Percentiles rank a stretch among this genome's conserved stretches.
Conservation (phyloP, 2,329 filamentous ascomycete species). For the Colletotrichum liriopes region DNA sequence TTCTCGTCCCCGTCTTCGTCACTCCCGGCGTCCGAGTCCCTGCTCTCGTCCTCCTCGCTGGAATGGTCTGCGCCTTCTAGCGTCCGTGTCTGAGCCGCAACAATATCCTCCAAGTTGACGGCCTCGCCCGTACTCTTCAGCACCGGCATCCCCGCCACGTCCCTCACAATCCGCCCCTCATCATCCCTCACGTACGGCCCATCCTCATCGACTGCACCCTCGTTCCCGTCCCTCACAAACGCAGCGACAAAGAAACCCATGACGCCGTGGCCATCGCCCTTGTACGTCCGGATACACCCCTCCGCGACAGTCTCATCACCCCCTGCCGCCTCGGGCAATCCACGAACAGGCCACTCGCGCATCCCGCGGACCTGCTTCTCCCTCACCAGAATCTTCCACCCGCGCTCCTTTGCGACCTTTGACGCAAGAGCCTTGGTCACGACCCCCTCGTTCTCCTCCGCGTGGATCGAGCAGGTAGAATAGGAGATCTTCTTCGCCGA, state of each 20-base stretch:
- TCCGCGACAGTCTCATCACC: slow-evolving; percentile 73
- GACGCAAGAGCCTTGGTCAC: slow-evolving; percentile 81
- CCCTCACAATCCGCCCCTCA: slow-evolving; percentile 66
- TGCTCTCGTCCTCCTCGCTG: slow-evolving; percentile 26
- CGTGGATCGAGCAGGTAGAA: slow-evolving; percentile 92
- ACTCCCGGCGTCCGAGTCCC: slow-evolving; percentile 15
- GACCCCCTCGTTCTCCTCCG: slow-evolving; percentile 90
- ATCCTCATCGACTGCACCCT: slow-evolving; percentile 50
- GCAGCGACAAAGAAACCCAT: slow-evolving; percentile 98
- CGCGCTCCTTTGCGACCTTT: slow-evolving; percentile 73
- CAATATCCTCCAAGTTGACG: slow-evolving; percentile 47
- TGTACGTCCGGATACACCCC: slow-evolving; percentile 85
- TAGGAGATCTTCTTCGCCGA: slow-evolving; percentile 85
- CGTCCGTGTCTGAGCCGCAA: slow-evolving; percentile 24
- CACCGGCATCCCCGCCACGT: slow-evolving; percentile 57
- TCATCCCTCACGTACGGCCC: slow-evolving; percentile 70
- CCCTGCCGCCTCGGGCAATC: slow-evolving; percentile 64
- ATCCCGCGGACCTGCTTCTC: slow-evolving; percentile 84
- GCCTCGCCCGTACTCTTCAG: slow-evolving; percentile 54
- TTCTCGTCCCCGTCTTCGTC: slow-evolving; percentile 55
- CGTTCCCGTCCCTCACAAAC: slow-evolving; percentile 76
- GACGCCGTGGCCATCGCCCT: slow-evolving; percentile 84
- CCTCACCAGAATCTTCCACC: slow-evolving; percentile 84
- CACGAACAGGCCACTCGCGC: slow-evolving; percentile 80
- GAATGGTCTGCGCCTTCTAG: slow-evolving; percentile 26